Conservation (phyloP, 148 eudicot genomes). For the Spergularia bocconei region DNA sequence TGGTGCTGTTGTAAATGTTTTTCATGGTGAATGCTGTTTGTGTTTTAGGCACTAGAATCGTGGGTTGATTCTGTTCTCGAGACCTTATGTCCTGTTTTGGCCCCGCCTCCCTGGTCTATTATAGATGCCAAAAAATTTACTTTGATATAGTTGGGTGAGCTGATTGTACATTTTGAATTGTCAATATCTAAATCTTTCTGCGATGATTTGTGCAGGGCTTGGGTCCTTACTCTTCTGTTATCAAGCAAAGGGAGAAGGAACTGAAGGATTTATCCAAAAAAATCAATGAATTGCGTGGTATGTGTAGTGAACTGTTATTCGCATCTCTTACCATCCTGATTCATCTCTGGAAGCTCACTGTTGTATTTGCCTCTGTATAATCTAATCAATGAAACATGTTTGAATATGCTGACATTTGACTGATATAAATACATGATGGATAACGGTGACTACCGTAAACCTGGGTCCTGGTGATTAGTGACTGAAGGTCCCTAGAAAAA, state of each 20-base stretch:
- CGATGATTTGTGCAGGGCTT: constrained; percentile 52
- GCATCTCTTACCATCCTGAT: neutral
- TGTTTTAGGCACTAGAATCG: neutral
- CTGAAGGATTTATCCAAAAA: constrained; percentile 86
- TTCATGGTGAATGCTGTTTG: neutral
- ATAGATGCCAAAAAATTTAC: neutral
- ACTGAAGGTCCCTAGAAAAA: too few species aligned
- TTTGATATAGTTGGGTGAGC: neutral
- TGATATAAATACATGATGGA: neutral
- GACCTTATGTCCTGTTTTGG: neutral
- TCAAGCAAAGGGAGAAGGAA: constrained; percentile 78
- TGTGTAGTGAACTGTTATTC: constrained; percentile 15
- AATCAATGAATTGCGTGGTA: constrained; percentile 89
- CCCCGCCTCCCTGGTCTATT: neutral
- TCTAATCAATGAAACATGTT: neutral
- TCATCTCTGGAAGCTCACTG: neutral
- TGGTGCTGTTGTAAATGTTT: neutral
- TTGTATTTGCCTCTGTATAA: neutral
- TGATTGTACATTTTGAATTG: neutral
- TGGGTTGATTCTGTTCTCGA: neutral
- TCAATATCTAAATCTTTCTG: neutral
- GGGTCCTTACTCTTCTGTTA: constrained; percentile 82
- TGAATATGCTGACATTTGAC: neutral
- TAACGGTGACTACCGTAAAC: neutral
- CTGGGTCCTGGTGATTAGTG: too few species aligned